Percentiles rank a stretch among this genome's conserved stretches.
Evolutionary conservation across 768 basidiomycete genomes (phyloP).

Genomic region (Hygrophorus russula): DNA sequence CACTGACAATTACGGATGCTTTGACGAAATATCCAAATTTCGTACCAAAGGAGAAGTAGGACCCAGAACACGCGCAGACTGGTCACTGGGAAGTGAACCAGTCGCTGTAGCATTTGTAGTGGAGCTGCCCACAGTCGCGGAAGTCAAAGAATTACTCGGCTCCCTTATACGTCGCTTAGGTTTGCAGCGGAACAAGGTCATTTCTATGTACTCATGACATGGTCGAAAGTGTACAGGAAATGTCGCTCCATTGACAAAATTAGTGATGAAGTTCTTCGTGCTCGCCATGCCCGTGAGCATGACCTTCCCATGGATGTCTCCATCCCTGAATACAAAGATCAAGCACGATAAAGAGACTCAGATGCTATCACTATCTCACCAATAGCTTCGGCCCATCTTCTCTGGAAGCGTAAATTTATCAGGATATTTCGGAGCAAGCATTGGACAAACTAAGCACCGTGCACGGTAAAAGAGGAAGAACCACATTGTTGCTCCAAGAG

Average conservation of each 20-base stretch:
- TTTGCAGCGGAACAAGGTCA: too few species aligned
- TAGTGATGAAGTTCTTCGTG: conserved; percentile 32
- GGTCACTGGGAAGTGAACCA: conserved; percentile 19
- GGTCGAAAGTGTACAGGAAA: conserved; percentile 2
- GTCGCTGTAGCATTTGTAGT: not conserved
- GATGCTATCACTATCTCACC: conserved; percentile 26
- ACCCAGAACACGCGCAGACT: conserved; percentile 51
- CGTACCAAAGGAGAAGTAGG: conserved; percentile 56
- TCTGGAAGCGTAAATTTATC: conserved; percentile 22
- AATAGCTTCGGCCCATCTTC: conserved; percentile 70
- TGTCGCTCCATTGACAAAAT: too few species aligned
- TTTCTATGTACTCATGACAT: too few species aligned
- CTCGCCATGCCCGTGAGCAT: conserved; percentile 16
- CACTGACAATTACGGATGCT: conserved; percentile 42
- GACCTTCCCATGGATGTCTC: conserved; percentile 37
- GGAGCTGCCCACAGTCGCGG: not conserved
- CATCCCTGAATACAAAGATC: conserved; percentile 22
- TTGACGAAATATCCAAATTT: conserved; percentile 45
- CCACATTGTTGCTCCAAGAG: conserved; percentile 92
- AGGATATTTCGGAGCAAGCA: not conserved
- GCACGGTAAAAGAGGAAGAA: conserved; percentile 98
- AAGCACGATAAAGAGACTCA: not conserved
- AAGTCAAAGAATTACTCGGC: not conserved
- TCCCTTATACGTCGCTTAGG: not conserved
- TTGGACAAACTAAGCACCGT: conserved; percentile 41